A percentile compares a stretch with the other conserved stretches of the same genome.
Conservation (phyloP, 495 filamentous ascomycete genomes). For the Sphaerosporella brunnea region DNA sequence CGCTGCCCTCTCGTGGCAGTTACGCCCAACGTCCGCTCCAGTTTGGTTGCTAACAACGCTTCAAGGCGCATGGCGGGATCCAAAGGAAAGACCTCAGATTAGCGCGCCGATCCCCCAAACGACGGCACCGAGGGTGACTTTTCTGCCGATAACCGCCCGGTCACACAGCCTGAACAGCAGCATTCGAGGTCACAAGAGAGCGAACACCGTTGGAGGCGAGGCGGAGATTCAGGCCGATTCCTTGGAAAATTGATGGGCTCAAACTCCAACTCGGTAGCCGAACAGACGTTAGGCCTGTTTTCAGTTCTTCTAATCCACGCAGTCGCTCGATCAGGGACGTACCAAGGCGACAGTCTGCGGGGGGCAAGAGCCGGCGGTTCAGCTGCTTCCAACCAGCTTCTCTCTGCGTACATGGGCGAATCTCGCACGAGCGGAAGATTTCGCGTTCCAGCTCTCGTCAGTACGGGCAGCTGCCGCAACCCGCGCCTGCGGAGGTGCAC, state of each 20-base stretch:
- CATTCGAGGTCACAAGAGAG: conserved; percentile 62
- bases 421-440: conserved; percentile 12
- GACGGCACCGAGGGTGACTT: conserved; percentile 27
- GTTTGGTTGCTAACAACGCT: conserved; percentile 74
- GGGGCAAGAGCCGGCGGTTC: conserved; percentile 38
- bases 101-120: conserved; percentile 49
- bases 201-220: conserved; percentile 68
- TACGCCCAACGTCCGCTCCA: conserved; percentile 80
- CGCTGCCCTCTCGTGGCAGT: conserved; percentile 61
- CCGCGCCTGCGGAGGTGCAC: conserved; percentile 37
- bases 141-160: conserved; percentile 30
- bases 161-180: conserved; percentile 31
- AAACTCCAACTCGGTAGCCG: conserved; percentile 32
- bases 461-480: conserved; percentile 34
- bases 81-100: conserved; percentile 48
- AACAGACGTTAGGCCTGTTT: conserved; percentile 43
- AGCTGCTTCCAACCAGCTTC: conserved; percentile 66
- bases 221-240: conserved; percentile 65
- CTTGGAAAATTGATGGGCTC: conserved; percentile 58
- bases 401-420: conserved; percentile 38
- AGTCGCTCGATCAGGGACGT: conserved; percentile 19
- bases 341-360: conserved; percentile 11
- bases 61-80: conserved; percentile 66
- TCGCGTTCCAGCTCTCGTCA: neutral
- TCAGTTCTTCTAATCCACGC: conserved; percentile 45